phyloP scores from a whole-genome alignment of 83 land plant species.

The Thuja plicata region DNA sequence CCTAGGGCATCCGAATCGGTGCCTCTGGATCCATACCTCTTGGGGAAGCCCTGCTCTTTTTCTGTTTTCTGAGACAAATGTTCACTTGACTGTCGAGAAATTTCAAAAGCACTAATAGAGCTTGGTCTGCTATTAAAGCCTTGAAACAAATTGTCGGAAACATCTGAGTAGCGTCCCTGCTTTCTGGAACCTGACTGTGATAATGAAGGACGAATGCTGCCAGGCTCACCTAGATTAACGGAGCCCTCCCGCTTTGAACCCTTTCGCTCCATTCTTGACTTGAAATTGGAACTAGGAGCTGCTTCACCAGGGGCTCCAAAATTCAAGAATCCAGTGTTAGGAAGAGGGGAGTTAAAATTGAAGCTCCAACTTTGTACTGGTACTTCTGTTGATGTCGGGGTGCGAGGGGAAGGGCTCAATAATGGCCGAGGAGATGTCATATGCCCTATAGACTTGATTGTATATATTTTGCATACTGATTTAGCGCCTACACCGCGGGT shows the following conservation, averaged over 20 bases:
- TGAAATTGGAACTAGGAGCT: neutral
- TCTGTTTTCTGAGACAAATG: neutral
- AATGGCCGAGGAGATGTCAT: neutral
- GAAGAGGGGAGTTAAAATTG: neutral
- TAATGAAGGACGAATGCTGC: neutral
- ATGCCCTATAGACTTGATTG: neutral
- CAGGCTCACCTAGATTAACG: neutral
- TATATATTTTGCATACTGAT: neutral
- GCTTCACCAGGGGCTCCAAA: neutral
- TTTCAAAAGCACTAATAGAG: constrained; percentile 10
- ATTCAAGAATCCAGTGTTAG: neutral
- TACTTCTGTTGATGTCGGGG: neutral
- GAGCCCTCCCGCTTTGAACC: neutral
- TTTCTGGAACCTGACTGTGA: neutral
- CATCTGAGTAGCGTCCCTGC: constrained; percentile 1
- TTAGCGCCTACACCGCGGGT: neutral
- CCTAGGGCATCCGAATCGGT: constrained; percentile 40
- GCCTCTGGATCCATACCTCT: constrained; percentile 39
- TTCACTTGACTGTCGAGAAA: constrained; percentile 13
- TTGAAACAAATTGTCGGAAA: neutral
- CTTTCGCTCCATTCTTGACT: neutral
- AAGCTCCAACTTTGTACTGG: neutral
- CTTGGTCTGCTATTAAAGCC: neutral
- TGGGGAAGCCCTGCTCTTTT: constrained; percentile 1
- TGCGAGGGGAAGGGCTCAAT: neutral